Base-by-base conservation (phyloP, 768 basidiomycete genomes). In the Kockovaella imperatae region DNA sequence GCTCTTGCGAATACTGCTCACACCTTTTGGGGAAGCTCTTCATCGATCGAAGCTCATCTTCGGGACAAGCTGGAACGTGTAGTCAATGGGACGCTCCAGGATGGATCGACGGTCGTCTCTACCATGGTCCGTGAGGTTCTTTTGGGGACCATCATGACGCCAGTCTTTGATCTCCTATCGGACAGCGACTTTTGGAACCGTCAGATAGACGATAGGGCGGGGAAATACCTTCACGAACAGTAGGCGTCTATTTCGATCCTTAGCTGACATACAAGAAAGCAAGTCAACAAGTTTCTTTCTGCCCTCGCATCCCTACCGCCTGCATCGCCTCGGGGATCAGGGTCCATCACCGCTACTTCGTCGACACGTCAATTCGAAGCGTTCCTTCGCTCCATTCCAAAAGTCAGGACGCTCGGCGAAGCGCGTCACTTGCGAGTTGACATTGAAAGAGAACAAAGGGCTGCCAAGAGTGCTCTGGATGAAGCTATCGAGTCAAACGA, bases 171-270 rank as follows among this genome's bases (percentile, higher is more conserved):
- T 41, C 87, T 93, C 83, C 66, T 96, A 29, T 78, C 85, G 24
- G 95, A 99, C 68, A 87, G 90, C 4, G 95, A 99, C 70, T 95
- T 95, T 56, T 96, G 90, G 90, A 99, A 99, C 73, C 77, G 81
- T 49, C 79, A 80, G 30, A 86, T 96, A 42, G 91, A 96, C 69
- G 83, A 90, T 73, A 80, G 87, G 74, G 91, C 89, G 68, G 72
- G 87, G 75, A 18, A 31, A 31, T 40, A 57, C 11, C 81, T 84
- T 39, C 79, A 80, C 29, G 81, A 84, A 67, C 83, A 82, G 80
- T 81, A 69, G 48, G 77, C 25, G 25, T 10, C 24, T 13, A 35
- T 30, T 3, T 14, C 3, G 18, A 31, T 21, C 20, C 35, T 29
- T 38, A 25, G n/a, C 30, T 31, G 4, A 7, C 18, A 25, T 6